phyloP scores from a whole-genome alignment of 139 green algal genomes.

The Asterochloris erici region DNA sequence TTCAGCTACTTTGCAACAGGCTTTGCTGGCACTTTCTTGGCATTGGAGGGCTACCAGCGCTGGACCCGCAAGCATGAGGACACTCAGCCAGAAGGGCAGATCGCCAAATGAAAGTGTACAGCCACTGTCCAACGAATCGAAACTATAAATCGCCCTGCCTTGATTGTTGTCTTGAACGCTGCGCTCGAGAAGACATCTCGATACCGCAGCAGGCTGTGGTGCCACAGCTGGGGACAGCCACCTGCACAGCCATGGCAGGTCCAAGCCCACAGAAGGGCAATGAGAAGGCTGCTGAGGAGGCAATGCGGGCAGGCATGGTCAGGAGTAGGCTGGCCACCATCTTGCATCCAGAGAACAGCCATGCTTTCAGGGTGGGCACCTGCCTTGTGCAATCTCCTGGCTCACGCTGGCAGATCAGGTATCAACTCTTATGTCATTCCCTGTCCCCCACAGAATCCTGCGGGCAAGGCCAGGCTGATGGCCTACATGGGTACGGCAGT shows the following conservation, averaged over 20 bases:
- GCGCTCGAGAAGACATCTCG: too few species aligned
- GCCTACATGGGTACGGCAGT: slow-evolving; percentile 2
- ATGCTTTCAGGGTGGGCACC: not conserved
- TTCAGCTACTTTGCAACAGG: too few species aligned
- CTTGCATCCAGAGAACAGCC: slow-evolving; percentile 7
- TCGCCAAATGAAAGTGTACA: too few species aligned
- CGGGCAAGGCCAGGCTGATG: not conserved
- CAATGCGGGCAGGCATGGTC: not conserved
- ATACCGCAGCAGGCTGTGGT: too few species aligned
- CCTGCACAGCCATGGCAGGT: not conserved
- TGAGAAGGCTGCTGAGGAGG: not conserved
- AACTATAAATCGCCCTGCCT: too few species aligned
- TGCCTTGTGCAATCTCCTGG: not conserved
- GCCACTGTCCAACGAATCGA: too few species aligned
- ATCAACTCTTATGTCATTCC: not conserved
- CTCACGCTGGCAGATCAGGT: not conserved
- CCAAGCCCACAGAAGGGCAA: not conserved
- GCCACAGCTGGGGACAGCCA: too few species aligned
- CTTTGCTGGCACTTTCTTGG: too few species aligned
- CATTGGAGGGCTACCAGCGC: too few species aligned
- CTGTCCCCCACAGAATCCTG: not conserved
- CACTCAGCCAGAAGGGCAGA: too few species aligned
- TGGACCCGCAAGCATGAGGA: too few species aligned
- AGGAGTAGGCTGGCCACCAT: slow-evolving; percentile 6
- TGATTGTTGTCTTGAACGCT: too few species aligned